phyloP scores from a whole-genome alignment of 306 rosid genomes.

The Alnus glutinosa region DNA sequence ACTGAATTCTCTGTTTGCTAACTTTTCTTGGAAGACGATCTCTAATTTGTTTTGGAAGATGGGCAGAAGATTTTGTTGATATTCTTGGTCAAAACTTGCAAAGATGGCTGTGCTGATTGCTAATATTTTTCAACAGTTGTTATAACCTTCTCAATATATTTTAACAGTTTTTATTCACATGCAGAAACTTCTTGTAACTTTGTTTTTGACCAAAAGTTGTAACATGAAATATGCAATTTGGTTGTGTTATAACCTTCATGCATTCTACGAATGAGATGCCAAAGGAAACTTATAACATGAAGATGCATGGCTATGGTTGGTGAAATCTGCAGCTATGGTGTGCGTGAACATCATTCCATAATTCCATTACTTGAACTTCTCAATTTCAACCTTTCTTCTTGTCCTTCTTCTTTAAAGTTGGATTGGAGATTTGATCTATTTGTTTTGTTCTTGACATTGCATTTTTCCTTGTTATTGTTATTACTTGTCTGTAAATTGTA shows the following conservation, averaged over 20 bases:
- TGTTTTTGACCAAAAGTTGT: background rate
- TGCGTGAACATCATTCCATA: background rate
- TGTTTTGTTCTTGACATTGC: background rate
- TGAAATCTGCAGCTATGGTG: background rate
- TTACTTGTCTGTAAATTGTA: background rate
- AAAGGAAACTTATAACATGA: background rate
- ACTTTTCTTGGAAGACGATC: too few relatives aligned
- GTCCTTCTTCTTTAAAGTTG: background rate
- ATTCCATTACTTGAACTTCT: background rate
- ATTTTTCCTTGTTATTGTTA: background rate
- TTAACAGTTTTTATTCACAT: background rate
- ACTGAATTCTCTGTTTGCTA: too few relatives aligned
- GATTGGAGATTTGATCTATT: background rate
- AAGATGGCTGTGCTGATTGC: background rate
- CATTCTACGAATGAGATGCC: background rate
- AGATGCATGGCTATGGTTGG: background rate
- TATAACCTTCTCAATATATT: background rate
- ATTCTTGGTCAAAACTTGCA: background rate
- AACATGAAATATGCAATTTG: background rate
- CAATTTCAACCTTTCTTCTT: background rate
- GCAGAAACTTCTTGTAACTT: background rate
- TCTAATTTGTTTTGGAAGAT: too few relatives aligned
- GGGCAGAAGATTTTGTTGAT: too few relatives aligned
- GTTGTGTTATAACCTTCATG: background rate
- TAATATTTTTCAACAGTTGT: background rate